Evolutionary conservation across 116 monocot species (phyloP).

Genomic region (Phalaenopsis hybrid): DNA sequence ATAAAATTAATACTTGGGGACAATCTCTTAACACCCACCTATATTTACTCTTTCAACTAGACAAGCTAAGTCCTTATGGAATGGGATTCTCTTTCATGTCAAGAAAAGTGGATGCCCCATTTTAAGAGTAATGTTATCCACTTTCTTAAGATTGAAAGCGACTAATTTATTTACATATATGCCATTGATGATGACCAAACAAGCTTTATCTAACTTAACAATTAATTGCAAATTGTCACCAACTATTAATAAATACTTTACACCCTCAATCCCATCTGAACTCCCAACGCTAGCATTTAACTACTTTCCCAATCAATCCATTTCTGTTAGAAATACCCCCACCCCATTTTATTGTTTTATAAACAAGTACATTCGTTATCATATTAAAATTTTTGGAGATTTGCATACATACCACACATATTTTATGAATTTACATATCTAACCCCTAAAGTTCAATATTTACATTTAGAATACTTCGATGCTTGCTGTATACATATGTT

Average conservation of each 20-base stretch:
- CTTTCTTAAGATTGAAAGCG: neutral
- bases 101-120: neutral
- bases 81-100: neutral
- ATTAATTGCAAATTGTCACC: neutral
- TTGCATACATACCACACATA: too few species aligned
- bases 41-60: neutral
- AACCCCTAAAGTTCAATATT: too few species aligned
- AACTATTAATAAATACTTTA: slow-evolving; percentile 2
- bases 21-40: neutral
- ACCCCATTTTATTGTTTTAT: too few species aligned
- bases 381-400: too few species aligned
- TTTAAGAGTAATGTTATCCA: neutral
- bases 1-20: neutral
- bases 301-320: neutral
- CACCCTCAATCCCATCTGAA: neutral
- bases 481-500: too few species aligned
- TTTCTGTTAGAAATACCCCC: too few species aligned
- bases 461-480: too few species aligned
- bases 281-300: slow-evolving; percentile 1
- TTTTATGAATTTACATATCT: too few species aligned
- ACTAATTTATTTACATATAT: neutral
- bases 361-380: too few species aligned
- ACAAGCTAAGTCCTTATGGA: neutral
- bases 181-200: neutral
- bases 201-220: neutral